Percentiles rank a stretch among this genome's conserved stretches.
Evolutionary conservation across 1,284 basidiomycete genomes (phyloP).

Genomic region (Porogramme epimiltina): DNA sequence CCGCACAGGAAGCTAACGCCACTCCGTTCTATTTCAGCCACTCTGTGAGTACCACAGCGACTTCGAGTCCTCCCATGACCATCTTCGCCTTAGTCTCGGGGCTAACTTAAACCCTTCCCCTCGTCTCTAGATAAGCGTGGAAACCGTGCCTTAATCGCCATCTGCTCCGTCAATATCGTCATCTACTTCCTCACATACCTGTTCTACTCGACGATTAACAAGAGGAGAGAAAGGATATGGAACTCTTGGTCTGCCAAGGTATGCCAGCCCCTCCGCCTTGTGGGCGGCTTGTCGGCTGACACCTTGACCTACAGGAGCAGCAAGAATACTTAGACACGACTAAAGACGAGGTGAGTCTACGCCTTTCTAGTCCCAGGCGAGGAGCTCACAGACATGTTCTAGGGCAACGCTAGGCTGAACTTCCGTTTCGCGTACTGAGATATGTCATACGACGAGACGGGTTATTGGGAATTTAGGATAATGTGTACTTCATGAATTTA

Average conservation of each 20-base stretch:
- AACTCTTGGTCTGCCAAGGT: conserved; percentile 52
- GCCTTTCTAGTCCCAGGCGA: neutral
- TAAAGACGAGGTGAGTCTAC: conserved; percentile 43
- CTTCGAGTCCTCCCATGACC: neutral
- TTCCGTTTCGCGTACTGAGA: conserved; percentile 61
- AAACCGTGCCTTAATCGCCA: conserved; percentile 38
- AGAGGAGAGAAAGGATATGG: conserved; percentile 54
- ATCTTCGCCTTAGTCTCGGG: no score
- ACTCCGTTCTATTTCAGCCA: conserved; percentile 30
- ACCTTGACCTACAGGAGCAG: conserved; percentile 49
- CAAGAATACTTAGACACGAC: conserved; percentile 59
- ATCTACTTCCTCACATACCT: conserved; percentile 53
- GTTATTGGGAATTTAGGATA: no score
- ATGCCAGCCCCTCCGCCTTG: conserved; percentile 10
- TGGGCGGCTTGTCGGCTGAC: no score
- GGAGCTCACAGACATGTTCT: neutral
- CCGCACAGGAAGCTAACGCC: no score
- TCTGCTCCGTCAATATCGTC: conserved; percentile 40
- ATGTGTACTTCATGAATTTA: no score
- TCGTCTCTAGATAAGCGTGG: conserved; percentile 44
- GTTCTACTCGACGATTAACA: conserved; percentile 59
- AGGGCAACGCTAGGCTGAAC: conserved; percentile 56
- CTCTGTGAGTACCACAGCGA: conserved; percentile 38
- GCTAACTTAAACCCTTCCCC: no score
- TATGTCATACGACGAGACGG: no score